These are phyloP conservation scores for Diplodia seriata DNA, from an alignment of 2,329 filamentous ascomycete species.

Conservation along the genomic window DNA sequence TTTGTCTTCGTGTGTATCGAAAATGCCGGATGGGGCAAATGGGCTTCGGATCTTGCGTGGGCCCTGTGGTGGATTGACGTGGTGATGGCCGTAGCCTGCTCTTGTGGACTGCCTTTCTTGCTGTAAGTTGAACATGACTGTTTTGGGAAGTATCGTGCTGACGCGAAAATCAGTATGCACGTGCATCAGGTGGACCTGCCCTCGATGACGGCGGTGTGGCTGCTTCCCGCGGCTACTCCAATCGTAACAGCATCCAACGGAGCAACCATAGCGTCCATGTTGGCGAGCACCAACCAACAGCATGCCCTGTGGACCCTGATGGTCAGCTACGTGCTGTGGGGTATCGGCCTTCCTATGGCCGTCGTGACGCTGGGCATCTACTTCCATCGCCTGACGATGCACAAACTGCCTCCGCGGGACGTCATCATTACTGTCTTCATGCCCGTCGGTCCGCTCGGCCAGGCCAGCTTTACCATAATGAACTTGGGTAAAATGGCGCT, in stretches of 20 bases:
- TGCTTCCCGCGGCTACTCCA: constrained; percentile 71
- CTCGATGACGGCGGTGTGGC: constrained; percentile 68
- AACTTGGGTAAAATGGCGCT: constrained; percentile 56
- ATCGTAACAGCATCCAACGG: constrained; percentile 71
- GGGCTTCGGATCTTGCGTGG: constrained; percentile 60
- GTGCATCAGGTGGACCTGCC: constrained; percentile 47
- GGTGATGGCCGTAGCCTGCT: constrained; percentile 54
- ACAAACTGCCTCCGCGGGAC: constrained; percentile 70
- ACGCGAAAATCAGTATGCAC: background rate
- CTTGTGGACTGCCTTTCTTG: constrained; percentile 63
- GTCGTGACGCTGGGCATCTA: constrained; percentile 71
- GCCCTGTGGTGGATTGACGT: constrained; percentile 59
- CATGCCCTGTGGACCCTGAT: constrained; percentile 68
- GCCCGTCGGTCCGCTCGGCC: constrained; percentile 70
- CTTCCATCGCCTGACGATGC: constrained; percentile 70
- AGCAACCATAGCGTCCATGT: constrained; percentile 66
- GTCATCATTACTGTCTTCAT: constrained; percentile 73
- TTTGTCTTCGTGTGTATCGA: constrained; percentile 64
- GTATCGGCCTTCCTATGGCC: constrained; percentile 67
- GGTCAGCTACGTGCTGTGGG: constrained; percentile 73
- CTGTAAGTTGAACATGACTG: constrained; percentile 50
- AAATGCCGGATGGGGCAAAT: constrained; percentile 45
- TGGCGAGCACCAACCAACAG: constrained; percentile 56
- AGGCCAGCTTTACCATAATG: constrained; percentile 68
- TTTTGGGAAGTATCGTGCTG: background rate